Percentiles rank a stretch among this genome's conserved stretches.
phyloP scores from a whole-genome alignment of 176 grass and related monocot species.

The Urochloa ruziziensis region DNA sequence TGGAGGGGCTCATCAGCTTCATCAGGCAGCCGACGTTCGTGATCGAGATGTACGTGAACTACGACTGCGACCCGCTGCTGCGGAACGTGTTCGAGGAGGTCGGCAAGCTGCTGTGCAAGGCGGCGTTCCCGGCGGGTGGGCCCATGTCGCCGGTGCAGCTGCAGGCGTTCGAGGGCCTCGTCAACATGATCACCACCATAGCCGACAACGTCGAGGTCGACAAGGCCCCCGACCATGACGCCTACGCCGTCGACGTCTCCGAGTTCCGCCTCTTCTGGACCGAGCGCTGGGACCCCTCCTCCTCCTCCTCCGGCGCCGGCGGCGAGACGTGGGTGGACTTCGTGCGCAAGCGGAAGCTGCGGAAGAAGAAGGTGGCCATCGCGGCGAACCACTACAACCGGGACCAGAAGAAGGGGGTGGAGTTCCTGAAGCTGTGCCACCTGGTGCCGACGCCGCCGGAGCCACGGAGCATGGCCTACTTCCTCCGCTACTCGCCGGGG shows the following conservation, averaged over 20 bases:
- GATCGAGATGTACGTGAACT: conserved; percentile 94
- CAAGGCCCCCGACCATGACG: conserved; percentile 26
- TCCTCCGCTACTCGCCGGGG: conserved; percentile 76
- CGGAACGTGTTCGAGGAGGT: conserved; percentile 82
- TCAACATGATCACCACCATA: conserved; percentile 83
- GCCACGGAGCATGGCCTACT: conserved; percentile 68
- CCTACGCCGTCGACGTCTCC: conserved; percentile 57
- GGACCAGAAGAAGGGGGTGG: conserved; percentile 89
- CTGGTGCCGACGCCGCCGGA: conserved; percentile 72
- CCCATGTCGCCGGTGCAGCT: conserved; percentile 63
- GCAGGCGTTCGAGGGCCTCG: conserved; percentile 86
- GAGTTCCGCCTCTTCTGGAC: conserved; percentile 66
- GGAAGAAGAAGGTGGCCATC: conserved; percentile 76
- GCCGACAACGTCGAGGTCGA: conserved; percentile 82
- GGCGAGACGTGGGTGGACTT: conserved; percentile 80
- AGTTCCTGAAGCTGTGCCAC: conserved; percentile 68
- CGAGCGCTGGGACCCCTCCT: conserved; percentile 42
- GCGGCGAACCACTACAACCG: conserved; percentile 95
- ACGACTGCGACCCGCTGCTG: conserved; percentile 85
- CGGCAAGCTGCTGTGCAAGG: conserved; percentile 77
- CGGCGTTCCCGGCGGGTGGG: conserved; percentile 55
- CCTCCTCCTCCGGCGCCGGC: neutral
- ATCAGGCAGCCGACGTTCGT: conserved; percentile 84
- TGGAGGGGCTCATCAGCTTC: conserved; percentile 83
- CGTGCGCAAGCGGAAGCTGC: conserved; percentile 71